Base-by-base conservation (phyloP, 1,139 yeast species). In the Magnusiomyces sp. region DNA sequence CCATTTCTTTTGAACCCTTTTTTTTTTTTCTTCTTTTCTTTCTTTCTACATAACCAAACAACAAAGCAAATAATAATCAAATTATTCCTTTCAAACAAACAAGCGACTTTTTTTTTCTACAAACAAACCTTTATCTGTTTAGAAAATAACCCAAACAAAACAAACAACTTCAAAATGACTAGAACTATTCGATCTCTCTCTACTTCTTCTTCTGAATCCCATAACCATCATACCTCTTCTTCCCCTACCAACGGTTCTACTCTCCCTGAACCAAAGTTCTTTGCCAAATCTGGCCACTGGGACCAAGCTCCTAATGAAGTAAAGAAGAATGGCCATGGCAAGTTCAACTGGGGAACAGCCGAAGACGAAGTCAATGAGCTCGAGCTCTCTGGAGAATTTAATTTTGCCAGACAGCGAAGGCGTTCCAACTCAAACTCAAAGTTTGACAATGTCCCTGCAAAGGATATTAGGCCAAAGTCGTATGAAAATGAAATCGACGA, bases 261-360 rank as follows among this genome's bases (percentile, higher is more conserved):
- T n/a, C n/a, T n/a, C n/a, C n/a, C n/a, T n/a, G 53, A 64, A 33
- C 79, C 89, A 50, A 80, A 77, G 63, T 86, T 79, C 79, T 87
- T 87, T 67, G 83, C 89, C 54, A 88, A 83, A 64, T 74, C 77
- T 59, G 95, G 94, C 36, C 75, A 75, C 59, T 65, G 68, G 54
- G 81, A 82, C 60, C 74, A 78, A 51, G 80, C 81, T 55, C 95
- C 95, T 52, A 81, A 80, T 63, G 78, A 80, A 63, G 75, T 84
- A 52, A 88, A 88, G 77, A 88, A 87, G 69, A 75, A 76, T 53
- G 97, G 97, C 51, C 87, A 85, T 45, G 97, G 97, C 49, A 80
- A 80, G 61, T 71, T 68, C 56, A 71, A 71, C 59, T 64, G 74
- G 75, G 74, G 74, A 47, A 56, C 58, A 47, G 65, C 62, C 17